Base-by-base conservation (phyloP, 139 green algal species). In the Haematococcus lacustris region DNA sequence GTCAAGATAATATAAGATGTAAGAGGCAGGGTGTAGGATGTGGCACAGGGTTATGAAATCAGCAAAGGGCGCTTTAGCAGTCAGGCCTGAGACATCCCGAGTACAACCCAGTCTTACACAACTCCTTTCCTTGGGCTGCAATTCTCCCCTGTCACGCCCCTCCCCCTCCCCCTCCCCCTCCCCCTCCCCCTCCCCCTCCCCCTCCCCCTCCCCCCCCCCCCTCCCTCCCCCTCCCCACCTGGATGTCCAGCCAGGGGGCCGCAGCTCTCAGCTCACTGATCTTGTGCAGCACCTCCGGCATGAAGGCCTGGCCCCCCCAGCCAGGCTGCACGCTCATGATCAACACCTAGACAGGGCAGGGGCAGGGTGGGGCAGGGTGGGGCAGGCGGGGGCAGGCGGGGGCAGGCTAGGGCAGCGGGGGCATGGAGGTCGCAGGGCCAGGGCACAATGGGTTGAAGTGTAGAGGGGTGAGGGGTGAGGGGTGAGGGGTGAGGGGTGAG, bases 241-340 rank as follows among this genome's bases (percentile, higher is more conserved):
- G 77, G 25, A 97, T 92, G 75, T 90, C 76, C 5, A 96, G 63
- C 3, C 43, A 9, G 0, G 87, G 83, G 65, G 81, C 91, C 2
- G 77, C 66, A 1, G 71, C 43, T 17, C 92, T 69, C 64, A 97
- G 76, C 41, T 23, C 67, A 13, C 38, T 5, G 9, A 91, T 86
- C 76, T 94, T 96, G 39, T 74, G 63, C 74, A 92, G 76, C 64
- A 93, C 85, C 1, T 65, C 68, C 3, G 59, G 62, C 66, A 80
- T 83, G 77, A 97, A 95, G 65, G 83, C 79, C 80, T 97, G 93
- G 2, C 93, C 93, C 5, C 93, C 92, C 85, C 96, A 97, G 4
- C 93, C 93, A 30, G 92, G 87, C 60, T 87, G 73, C 70, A 97
- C 93, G 0, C 83, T 92, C 80, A 97, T 89, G 64, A 87, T 75